Conservation (phyloP, 768 basidiomycete genomes). For the Suillus lakei region DNA sequence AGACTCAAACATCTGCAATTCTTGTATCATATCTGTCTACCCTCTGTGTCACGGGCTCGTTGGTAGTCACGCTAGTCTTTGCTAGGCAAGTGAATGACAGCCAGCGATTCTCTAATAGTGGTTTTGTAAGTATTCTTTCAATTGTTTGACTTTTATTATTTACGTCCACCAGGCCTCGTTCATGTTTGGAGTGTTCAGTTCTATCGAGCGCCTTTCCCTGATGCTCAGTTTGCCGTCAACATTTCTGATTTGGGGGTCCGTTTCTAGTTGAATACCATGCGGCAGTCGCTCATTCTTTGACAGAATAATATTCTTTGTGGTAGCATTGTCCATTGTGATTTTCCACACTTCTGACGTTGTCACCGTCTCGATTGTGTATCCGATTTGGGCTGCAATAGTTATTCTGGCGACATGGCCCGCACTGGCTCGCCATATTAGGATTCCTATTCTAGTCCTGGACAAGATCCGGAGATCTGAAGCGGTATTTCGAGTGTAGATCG, state of each 20-base stretch:
- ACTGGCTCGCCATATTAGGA: no score
- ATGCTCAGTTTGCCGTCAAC: slow-evolving; percentile 55
- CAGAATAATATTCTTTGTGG: not conserved
- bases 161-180: not conserved
- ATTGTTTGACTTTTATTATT: not conserved
- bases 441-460: no score
- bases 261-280: slow-evolving; percentile 3
- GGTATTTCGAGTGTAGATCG: no score
- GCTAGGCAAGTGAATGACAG: slow-evolving; percentile 29
- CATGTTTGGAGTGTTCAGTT: slow-evolving; percentile 21
- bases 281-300: not conserved
- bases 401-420: no score
- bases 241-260: slow-evolving; percentile 57
- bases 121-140: slow-evolving; percentile 35
- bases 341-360: not conserved
- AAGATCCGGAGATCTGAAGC: no score
- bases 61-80: slow-evolving; percentile 12
- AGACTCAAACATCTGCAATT: slow-evolving; percentile 6
- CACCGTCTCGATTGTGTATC: not conserved
- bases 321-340: not conserved
- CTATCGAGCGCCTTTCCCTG: slow-evolving; percentile 48
- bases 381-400: no score
- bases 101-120: slow-evolving; percentile 15
- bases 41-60: slow-evolving; percentile 6
- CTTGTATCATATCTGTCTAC: slow-evolving; percentile 12